Evolutionary conservation across 331 rosid species (phyloP), one percentile per base, ranked within the genome.

Genomic region (Quercus phellos): DNA sequence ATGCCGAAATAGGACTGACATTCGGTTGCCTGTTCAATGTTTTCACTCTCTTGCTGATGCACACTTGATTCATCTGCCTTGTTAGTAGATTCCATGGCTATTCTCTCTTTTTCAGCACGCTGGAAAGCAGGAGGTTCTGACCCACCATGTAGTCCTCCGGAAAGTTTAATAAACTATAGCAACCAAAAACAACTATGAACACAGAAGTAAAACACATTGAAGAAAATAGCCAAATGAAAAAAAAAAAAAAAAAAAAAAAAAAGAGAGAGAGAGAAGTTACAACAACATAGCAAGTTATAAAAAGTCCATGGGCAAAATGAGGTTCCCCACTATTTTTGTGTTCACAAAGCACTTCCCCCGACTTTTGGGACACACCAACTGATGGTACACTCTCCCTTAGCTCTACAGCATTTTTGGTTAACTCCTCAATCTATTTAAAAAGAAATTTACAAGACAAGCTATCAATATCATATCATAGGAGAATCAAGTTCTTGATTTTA

Each of bases 41-140:
- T 72, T 42, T 72, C 82, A 1, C 77, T 78, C 69, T 74, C 79
- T 71, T 73, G 56, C 60, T 24, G 77, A 55, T 70, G 70, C 56
- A 70, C 88, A 71, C 68, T 78, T 42, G 86, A 74, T 63, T 89
- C 81, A 72, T 73, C 74, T 77, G 19, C 81, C 70, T 80, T 85
- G 81, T 83, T 80, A 24, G 78, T 81, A 78, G 79, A 70, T 68
- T 83, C 71, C 68, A 84, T 79, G 63, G 61, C 55, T 70, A 35
- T 42, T 82, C 97, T 90, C 67, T 83, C 91, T 76, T 43, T 84
- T 87, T 93, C 98, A 56, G 98, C 95, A 42, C 58, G 88, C 89
- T 90, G 97, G 81, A 91, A 91, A 32, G 98, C 98, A 38, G 98
- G 98, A 85, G 98, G 98, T 86, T 93, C 89, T 72, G 86, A 74